Evolutionary conservation across 352 stramenopile genomes (phyloP).

Genomic region (Pythium volutum): DNA sequence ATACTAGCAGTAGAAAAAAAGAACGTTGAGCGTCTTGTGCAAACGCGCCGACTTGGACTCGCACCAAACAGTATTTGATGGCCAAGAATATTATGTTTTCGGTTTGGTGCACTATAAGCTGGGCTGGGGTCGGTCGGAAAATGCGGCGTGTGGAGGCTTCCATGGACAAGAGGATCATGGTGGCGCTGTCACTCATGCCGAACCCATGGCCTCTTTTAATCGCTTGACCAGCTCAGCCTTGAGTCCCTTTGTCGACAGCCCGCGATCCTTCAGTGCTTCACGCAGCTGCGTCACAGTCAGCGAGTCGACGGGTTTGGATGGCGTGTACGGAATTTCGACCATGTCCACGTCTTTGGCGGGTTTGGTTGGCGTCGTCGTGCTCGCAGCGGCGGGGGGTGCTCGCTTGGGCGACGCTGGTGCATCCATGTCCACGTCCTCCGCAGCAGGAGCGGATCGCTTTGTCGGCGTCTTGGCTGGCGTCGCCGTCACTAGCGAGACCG

Average conservation of each 20-base stretch:
- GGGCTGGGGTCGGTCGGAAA: not conserved
- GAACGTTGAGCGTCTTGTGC: too few species aligned
- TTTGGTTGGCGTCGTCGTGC: slow-evolving; percentile 16
- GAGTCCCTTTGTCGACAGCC: slow-evolving; percentile 74
- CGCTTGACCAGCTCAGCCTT: slow-evolving; percentile 81
- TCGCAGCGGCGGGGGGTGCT: not conserved
- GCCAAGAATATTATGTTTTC: slow-evolving; percentile 24
- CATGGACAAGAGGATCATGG: not conserved
- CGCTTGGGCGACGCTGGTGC: slow-evolving; percentile 7
- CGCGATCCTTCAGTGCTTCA: slow-evolving; percentile 73
- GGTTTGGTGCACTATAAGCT: slow-evolving; percentile 6
- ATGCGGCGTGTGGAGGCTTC: too few species aligned
- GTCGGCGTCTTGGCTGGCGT: slow-evolving; percentile 10
- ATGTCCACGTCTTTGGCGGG: slow-evolving; percentile 53
- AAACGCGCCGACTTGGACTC: too few species aligned
- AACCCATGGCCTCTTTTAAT: slow-evolving; percentile 61
- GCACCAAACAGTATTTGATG: not conserved
- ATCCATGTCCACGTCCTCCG: slow-evolving; percentile 19
- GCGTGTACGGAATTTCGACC: slow-evolving; percentile 55
- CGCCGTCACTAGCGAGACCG: slow-evolving; percentile 8
- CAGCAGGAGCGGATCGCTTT: slow-evolving; percentile 3
- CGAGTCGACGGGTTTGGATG: slow-evolving; percentile 70
- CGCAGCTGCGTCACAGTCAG: slow-evolving; percentile 72
- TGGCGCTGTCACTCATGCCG: slow-evolving; percentile 10
- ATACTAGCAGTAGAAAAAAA: slow-evolving; percentile 36